phyloP scores from a whole-genome alignment of 106 monocot species.

The Allium cepa region DNA sequence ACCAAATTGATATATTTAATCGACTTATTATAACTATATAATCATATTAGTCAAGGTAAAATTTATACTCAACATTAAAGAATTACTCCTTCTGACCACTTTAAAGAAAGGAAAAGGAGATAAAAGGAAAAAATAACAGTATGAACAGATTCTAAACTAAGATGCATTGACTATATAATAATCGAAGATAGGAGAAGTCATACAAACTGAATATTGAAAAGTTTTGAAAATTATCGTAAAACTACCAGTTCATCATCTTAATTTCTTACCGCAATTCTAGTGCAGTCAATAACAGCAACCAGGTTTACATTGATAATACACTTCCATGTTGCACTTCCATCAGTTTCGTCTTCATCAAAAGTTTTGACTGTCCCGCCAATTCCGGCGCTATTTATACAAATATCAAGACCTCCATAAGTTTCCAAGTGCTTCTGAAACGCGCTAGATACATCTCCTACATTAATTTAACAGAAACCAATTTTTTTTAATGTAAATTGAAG shows the following conservation, averaged over 20 bases:
- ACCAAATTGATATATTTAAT: too few species aligned
- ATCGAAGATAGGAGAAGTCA: neutral
- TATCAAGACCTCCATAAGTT: constrained; percentile 69
- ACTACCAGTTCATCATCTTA: too few species aligned
- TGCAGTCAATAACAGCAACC: constrained; percentile 75
- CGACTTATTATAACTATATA: too few species aligned
- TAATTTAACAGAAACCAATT: neutral
- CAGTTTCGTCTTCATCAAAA: constrained; percentile 70
- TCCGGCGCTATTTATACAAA: constrained; percentile 88
- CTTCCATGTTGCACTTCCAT: constrained; percentile 73
- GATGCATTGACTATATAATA: neutral
- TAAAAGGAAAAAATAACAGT: too few species aligned
- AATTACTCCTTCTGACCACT: too few species aligned
- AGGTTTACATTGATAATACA: constrained; percentile 64
- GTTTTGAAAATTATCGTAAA: too few species aligned
- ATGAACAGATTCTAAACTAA: neutral
- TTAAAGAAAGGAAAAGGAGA: too few species aligned
- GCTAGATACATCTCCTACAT: constrained; percentile 50
- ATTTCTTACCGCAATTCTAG: constrained; percentile 59
- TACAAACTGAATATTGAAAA: neutral
- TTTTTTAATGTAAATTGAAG: neutral
- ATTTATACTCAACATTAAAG: too few species aligned
- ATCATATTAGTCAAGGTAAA: too few species aligned
- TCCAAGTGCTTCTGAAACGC: constrained; percentile 84
- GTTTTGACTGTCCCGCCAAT: constrained; percentile 16